These are phyloP conservation scores for Musa balbisiana DNA, from an alignment of 202 grass and related monocot genomes.

Conservation along the genomic window DNA sequence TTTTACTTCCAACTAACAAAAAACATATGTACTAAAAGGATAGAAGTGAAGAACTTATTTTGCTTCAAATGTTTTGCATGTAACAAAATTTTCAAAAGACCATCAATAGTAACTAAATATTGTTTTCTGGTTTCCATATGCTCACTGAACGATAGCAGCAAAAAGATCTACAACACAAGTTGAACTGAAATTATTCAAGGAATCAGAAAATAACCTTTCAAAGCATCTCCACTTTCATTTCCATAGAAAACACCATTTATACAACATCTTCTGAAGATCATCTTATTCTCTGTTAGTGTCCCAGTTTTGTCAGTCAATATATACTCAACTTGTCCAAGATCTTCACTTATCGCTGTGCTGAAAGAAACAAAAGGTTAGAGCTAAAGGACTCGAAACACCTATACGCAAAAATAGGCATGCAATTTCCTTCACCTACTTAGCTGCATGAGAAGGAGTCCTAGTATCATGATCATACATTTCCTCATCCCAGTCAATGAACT, in stretches of 20 bases:
- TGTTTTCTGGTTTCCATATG: neutral
- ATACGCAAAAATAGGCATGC: constrained; percentile 7
- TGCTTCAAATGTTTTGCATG: neutral
- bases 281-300: constrained; percentile 82
- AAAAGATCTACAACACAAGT: neutral
- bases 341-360: constrained; percentile 97
- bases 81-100: neutral
- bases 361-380: constrained; percentile 43
- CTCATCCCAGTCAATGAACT: constrained; percentile 94
- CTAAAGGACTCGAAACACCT: constrained; percentile 17
- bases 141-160: neutral
- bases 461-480: constrained; percentile 91
- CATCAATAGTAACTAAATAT: neutral
- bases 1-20: too few species aligned
- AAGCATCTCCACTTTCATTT: constrained; percentile 69
- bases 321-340: constrained; percentile 93
- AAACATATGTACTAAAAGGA: too few species aligned
- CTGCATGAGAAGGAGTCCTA: constrained; percentile 67
- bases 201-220: constrained; percentile 54
- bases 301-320: constrained; percentile 98
- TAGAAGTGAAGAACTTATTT: neutral
- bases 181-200: neutral
- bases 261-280: constrained; percentile 87
- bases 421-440: constrained; percentile 54
- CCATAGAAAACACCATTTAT: constrained; percentile 70